Percentiles rank a stretch among this genome's conserved stretches.
Conservation (phyloP, 306 rosid genomes). For the Malus orientalis region DNA sequence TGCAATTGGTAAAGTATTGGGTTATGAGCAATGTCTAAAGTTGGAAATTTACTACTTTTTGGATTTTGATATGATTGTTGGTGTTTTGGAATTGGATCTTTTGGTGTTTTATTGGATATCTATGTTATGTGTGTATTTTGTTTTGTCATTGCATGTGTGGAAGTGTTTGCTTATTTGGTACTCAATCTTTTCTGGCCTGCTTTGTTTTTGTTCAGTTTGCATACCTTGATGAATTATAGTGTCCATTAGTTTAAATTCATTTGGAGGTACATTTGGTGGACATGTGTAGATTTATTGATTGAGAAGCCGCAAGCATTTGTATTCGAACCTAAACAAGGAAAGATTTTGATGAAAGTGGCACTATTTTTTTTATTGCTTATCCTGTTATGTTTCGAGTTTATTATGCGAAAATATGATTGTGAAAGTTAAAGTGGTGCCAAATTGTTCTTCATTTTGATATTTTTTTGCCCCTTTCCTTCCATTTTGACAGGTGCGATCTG, state of each 20-base stretch:
- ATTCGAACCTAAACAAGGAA: background rate
- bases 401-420: background rate
- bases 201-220: background rate
- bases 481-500: slow-evolving; percentile 72
- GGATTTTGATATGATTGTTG: slow-evolving; percentile 16
- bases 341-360: background rate
- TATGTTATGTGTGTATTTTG: background rate
- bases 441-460: slow-evolving; percentile 4
- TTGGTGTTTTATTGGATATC: background rate
- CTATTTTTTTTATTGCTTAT: background rate
- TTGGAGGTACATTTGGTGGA: background rate
- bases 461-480: background rate
- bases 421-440: background rate
- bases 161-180: background rate
- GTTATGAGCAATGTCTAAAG: background rate
- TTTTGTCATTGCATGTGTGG: background rate
- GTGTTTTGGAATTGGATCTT: slow-evolving; percentile 8
- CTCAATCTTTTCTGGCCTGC: background rate
- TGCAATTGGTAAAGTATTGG: background rate
- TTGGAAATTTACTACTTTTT: slow-evolving; percentile 6
- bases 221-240: background rate
- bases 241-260: background rate
- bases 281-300: background rate
- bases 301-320: background rate
- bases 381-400: background rate